Conservation (phyloP, 2,329 filamentous ascomycete genomes). For the Leptoxyphium fumago region DNA sequence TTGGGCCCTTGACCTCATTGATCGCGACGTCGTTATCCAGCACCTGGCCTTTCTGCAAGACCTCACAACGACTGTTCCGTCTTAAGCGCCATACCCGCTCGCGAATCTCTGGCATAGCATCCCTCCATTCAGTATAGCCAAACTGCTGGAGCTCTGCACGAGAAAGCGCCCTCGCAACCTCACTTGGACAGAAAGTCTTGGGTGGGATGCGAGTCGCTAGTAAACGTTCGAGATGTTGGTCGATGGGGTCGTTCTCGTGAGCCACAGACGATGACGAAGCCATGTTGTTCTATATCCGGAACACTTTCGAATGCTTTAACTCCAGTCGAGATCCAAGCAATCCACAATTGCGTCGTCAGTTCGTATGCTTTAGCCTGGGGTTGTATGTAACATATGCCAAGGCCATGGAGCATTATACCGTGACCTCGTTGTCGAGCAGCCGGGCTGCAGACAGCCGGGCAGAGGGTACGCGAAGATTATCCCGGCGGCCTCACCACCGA, state of each 20-base stretch:
- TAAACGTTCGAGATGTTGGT: slow-evolving; percentile 10
- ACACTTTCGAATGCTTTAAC: too few species aligned
- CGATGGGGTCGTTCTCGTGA: slow-evolving; percentile 4
- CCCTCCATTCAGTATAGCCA: slow-evolving; percentile 27
- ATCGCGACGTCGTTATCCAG: slow-evolving; percentile 16
- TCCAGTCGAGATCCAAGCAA: too few species aligned
- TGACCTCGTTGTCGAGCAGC: too few species aligned
- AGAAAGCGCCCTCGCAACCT: slow-evolving; percentile 33
- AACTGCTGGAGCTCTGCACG: slow-evolving; percentile 22
- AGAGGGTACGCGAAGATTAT: too few species aligned
- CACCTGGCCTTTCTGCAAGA: slow-evolving; percentile 34
- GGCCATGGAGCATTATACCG: too few species aligned
- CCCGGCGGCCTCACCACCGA: too few species aligned
- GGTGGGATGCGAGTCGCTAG: slow-evolving; percentile 21
- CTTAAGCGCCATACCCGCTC: slow-evolving; percentile 28
- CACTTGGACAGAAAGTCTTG: slow-evolving; percentile 40
- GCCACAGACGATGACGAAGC: background rate
- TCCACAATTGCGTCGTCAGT: too few species aligned
- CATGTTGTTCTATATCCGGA: too few species aligned
- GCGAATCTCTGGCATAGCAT: slow-evolving; percentile 32
- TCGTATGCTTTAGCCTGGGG: too few species aligned
- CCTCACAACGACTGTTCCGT: slow-evolving; percentile 28
- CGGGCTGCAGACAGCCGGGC: too few species aligned
- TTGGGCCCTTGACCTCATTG: slow-evolving; percentile 31
- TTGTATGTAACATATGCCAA: too few species aligned